phyloP scores from a whole-genome alignment of 495 filamentous ascomycete genomes.

The Cenococcum geophilum region DNA sequence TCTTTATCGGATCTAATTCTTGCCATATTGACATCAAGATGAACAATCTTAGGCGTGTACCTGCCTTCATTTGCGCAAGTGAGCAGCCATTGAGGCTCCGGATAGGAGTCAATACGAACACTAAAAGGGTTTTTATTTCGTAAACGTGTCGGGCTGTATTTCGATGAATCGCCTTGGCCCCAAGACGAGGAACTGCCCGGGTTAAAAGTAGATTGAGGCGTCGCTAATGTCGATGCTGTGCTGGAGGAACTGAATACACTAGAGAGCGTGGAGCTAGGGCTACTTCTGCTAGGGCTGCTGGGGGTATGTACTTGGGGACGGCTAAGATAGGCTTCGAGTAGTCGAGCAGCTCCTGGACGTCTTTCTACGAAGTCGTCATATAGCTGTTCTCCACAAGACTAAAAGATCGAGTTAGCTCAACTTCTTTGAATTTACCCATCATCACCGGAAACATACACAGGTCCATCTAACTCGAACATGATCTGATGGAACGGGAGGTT shows the following conservation, averaged over 20 bases:
- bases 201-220: conserved; percentile 23
- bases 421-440: neutral
- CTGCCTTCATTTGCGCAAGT: conserved; percentile 34
- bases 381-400: conserved; percentile 36
- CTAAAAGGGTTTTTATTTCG: conserved; percentile 20
- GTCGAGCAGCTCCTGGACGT: conserved; percentile 36
- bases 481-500: conserved; percentile 19
- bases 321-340: conserved; percentile 35
- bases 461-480: conserved; percentile 37
- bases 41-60: conserved; percentile 33
- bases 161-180: conserved; percentile 19
- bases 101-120: conserved; percentile 12
- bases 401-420: conserved; percentile 2
- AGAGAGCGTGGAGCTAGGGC: conserved; percentile 29
- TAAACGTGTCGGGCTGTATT: conserved; percentile 20
- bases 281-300: conserved; percentile 25
- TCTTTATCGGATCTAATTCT: conserved; percentile 33
- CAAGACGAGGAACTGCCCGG: conserved; percentile 13
- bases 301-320: conserved; percentile 25
- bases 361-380: conserved; percentile 40
- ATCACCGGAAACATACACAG: conserved; percentile 28
- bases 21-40: conserved; percentile 25
- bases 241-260: conserved; percentile 23
- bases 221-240: conserved; percentile 22
- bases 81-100: conserved; percentile 26